Percentiles rank a stretch among this genome's conserved stretches.
These are phyloP conservation scores for Xerocomellus amylosporus DNA, from an alignment of 768 basidiomycete genomes.

Conservation along the genomic window DNA sequence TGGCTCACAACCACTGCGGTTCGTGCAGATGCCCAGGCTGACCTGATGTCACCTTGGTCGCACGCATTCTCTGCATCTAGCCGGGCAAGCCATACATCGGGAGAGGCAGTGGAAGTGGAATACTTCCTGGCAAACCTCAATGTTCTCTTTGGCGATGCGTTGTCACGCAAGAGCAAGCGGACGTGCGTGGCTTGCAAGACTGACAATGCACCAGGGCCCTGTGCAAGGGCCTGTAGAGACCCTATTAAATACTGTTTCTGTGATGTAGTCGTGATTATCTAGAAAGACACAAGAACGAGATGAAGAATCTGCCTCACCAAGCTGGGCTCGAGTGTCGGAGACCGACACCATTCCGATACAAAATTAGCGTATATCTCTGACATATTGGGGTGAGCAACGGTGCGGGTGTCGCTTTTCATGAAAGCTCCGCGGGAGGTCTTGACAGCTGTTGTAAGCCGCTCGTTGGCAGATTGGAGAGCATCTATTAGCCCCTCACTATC, in stretches of 20 bases:
- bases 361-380: conserved; percentile 41
- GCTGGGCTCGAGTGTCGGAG: conserved; percentile 28
- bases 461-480: conserved; percentile 32
- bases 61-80: conserved; percentile 43
- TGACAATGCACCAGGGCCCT: conserved; percentile 18
- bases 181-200: conserved; percentile 38
- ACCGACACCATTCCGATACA: conserved; percentile 46
- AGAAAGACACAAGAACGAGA: not conserved
- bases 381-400: conserved; percentile 29
- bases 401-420: conserved; percentile 10
- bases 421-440: conserved; percentile 24
- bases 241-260: conserved; percentile 57
- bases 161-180: conserved; percentile 30
- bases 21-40: conserved; percentile 48
- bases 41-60: conserved; percentile 24
- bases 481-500: conserved; percentile 27
- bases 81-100: conserved; percentile 52
- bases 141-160: conserved; percentile 32
- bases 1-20: conserved; percentile 26
- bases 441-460: conserved; percentile 28
- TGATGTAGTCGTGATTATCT: not conserved
- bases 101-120: conserved; percentile 37
- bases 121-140: conserved; percentile 46
- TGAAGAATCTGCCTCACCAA: conserved; percentile 25
- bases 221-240: conserved; percentile 40